Base-by-base conservation (phyloP, 108 stramenopile species). In the Nitzschia sp. region DNA sequence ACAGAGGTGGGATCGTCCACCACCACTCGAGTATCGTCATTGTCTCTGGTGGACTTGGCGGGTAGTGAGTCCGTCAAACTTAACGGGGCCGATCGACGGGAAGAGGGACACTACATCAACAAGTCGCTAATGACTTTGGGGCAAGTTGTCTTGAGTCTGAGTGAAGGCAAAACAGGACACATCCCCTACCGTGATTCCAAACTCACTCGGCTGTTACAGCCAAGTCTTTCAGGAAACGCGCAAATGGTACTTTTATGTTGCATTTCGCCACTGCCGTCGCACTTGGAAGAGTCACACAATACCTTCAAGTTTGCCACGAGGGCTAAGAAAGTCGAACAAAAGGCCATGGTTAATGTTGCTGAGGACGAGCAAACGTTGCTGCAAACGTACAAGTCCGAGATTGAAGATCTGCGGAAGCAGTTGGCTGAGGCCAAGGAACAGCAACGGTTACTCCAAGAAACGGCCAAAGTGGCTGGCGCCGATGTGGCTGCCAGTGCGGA, bases 71-170 rank as follows among this genome's bases (percentile, higher is more conserved):
- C 87, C 2, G 91, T 95, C 8, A 79, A 82, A 46, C 63, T 84
- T 24, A 91, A 87, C 23, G 94, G 94, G 6, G 90, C 94, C 5
- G 80, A 77, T 9, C 89, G 99, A 36, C 89, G 85, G 53, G 90
- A 94, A 74, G 99, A 99, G 77, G 98, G 97, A 2, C 95, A 97
- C 33, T 97, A 97, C 71, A 99, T 99, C 70, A 99, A 99, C 83
- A 91, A 96, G 65, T 90, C 89, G 21, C 89, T 99, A 21, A 90
- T 98, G 70, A 88, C 97, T 3, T 79, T 99, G 33, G 91, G 94
- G 3, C 92, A 96, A 56, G 95, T 97, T 19, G 96, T 98, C 15
- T 81, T 88, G 66, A 83, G 88, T 54, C 66, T 97, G 4, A 74
- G 77, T 13, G 94, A 97, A 71, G 49, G 59, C 9, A 64, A 71